These are phyloP conservation scores for Arthrinium puccinioides DNA, from an alignment of 2,329 filamentous ascomycete species.

Conservation along the genomic window DNA sequence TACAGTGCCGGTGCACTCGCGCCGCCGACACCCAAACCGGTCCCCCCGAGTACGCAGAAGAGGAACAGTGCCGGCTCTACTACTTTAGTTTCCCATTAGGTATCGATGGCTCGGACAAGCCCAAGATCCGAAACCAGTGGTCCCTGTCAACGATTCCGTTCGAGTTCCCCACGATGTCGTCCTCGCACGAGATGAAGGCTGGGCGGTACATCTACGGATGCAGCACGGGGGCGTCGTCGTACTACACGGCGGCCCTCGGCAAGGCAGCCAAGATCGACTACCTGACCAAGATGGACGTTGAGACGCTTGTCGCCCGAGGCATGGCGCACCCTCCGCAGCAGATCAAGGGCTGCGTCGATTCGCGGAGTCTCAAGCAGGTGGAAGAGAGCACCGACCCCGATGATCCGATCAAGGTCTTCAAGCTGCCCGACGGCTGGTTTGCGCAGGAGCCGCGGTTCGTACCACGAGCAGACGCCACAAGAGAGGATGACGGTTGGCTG, in stretches of 20 bases:
- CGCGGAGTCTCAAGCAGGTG: conserved; percentile 44
- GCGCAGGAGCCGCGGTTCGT: conserved; percentile 64
- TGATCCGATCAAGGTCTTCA: conserved; percentile 56
- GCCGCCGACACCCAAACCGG: conserved; percentile 36
- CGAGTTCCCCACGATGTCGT: conserved; percentile 57
- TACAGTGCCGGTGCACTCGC: conserved; percentile 58
- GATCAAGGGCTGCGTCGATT: conserved; percentile 57
- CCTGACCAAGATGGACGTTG: conserved; percentile 53
- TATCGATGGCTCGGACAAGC: conserved; percentile 9
- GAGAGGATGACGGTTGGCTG: conserved; percentile 61
- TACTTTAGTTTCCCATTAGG: conserved; percentile 56
- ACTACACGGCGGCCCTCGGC: conserved; percentile 52
- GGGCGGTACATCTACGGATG: conserved; percentile 62
- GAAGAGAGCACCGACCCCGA: conserved; percentile 32
- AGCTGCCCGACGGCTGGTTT: conserved; percentile 52
- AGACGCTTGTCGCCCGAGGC: conserved; percentile 45
- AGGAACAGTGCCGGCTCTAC: conserved; percentile 62
- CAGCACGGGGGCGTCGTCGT: conserved; percentile 45
- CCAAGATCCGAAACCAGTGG: conserved; percentile 52
- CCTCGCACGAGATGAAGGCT: conserved; percentile 45
- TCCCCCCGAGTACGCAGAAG: conserved; percentile 36
- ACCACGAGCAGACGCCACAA: conserved; percentile 27
- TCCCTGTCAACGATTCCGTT: conserved; percentile 58
- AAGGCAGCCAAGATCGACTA: conserved; percentile 60
- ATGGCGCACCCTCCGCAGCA: conserved; percentile 33